phyloP scores from a whole-genome alignment of 176 grass and related monocot species.

The Juncus inflexus region DNA sequence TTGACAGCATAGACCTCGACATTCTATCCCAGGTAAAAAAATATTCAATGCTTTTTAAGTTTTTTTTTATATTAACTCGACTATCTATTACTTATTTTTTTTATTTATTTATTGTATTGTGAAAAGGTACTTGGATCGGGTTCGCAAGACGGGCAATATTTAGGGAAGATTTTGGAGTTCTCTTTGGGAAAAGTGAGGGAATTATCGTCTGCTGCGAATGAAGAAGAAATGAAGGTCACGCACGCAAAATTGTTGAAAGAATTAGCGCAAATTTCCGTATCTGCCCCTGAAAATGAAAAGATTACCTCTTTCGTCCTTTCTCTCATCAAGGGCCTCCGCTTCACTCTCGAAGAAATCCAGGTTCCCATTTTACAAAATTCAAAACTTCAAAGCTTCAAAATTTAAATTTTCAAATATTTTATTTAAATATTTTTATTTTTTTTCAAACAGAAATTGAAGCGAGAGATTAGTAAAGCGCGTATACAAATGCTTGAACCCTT shows the following conservation, averaged over 20 bases:
- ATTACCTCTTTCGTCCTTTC: slow-evolving; percentile 59
- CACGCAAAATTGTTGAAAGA: slow-evolving; percentile 66
- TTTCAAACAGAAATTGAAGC: slow-evolving; percentile 60
- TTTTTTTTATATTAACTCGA: not conserved
- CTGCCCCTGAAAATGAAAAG: slow-evolving; percentile 24
- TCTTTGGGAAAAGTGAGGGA: slow-evolving; percentile 51
- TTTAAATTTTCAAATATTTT: slow-evolving; percentile 7
- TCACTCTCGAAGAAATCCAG: slow-evolving; percentile 90
- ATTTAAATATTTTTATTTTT: slow-evolving; percentile 11
- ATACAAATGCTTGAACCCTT: slow-evolving; percentile 75
- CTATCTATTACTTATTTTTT: not conserved
- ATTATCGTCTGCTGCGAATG: slow-evolving; percentile 66
- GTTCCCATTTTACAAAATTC: slow-evolving; percentile 14
- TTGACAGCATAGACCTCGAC: slow-evolving; percentile 70
- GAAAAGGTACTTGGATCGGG: slow-evolving; percentile 69
- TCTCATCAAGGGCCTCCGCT: slow-evolving; percentile 72
- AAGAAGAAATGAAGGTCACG: slow-evolving; percentile 62
- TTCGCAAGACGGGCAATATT: slow-evolving; percentile 49
- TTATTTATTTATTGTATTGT: not conserved
- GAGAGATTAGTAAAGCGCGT: slow-evolving; percentile 66
- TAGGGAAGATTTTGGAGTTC: slow-evolving; percentile 79
- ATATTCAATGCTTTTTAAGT: not conserved
- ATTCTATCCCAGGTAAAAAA: slow-evolving; percentile 77
- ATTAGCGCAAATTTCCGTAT: slow-evolving; percentile 50
- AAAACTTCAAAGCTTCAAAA: not conserved